These are phyloP conservation scores for Tylopilus orsonianus DNA, from an alignment of 1,284 basidiomycete genomes.

Conservation along the genomic window DNA sequence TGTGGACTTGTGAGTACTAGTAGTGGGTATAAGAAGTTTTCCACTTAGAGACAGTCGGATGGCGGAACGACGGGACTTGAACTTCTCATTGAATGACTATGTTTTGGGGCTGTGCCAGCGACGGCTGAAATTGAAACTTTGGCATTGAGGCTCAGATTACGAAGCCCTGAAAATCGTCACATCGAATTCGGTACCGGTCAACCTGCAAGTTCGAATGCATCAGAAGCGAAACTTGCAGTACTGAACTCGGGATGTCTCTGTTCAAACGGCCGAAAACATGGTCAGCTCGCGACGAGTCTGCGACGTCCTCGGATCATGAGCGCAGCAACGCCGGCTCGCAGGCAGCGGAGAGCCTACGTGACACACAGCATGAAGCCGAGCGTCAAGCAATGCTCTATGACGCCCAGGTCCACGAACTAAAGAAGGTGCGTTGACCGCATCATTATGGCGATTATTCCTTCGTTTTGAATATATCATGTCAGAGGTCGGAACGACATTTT, in stretches of 20 bases:
- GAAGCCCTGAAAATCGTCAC: neutral
- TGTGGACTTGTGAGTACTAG: too few relatives aligned
- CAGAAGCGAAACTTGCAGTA: neutral
- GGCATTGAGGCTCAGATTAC: too few relatives aligned
- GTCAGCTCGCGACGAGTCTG: slow-evolving; percentile 13
- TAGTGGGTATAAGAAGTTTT: too few relatives aligned
- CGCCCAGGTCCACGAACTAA: slow-evolving; percentile 27
- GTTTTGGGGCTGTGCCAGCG: too few relatives aligned
- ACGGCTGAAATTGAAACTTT: too few relatives aligned
- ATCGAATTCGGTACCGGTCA: neutral
- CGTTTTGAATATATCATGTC: neutral
- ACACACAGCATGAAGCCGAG: slow-evolving; percentile 20
- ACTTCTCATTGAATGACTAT: too few relatives aligned
- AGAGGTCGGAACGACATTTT: slow-evolving; percentile 20
- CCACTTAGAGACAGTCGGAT: too few relatives aligned
- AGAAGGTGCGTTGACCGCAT: slow-evolving; percentile 16
- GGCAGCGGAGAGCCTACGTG: slow-evolving; percentile 3
- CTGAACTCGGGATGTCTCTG: slow-evolving; percentile 19
- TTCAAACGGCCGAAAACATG: slow-evolving; percentile 25
- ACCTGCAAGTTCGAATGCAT: neutral
- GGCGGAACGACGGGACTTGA: too few relatives aligned
- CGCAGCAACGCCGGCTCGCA: slow-evolving; percentile 1
- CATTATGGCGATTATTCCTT: neutral
- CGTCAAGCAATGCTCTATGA: slow-evolving; percentile 23
- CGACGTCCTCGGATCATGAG: slow-evolving; percentile 20